These are phyloP conservation scores for Scutellaria baicalensis DNA, from an alignment of 257 asterid genomes.

Conservation along the genomic window DNA sequence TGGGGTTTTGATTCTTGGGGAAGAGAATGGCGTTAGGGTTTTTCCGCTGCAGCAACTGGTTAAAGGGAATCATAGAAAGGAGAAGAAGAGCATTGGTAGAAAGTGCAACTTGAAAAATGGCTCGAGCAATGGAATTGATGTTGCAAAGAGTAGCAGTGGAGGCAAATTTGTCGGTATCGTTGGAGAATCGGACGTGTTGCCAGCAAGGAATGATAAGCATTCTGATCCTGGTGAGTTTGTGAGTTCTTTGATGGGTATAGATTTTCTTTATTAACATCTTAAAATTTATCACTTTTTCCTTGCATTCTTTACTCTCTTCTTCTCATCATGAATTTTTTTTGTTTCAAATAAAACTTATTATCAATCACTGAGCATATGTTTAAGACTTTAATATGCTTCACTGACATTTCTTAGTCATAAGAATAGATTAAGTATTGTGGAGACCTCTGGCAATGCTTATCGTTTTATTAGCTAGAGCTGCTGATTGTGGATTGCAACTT, in stretches of 20 bases:
- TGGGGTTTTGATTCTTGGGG: slow-evolving; percentile 64
- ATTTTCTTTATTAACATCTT: not conserved
- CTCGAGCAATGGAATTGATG: slow-evolving; percentile 25
- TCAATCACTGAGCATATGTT: not conserved
- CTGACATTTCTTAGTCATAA: not conserved
- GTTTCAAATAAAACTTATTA: not conserved
- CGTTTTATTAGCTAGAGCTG: slow-evolving; percentile 39
- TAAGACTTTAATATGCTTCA: not conserved
- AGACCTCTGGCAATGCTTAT: slow-evolving; percentile 26
- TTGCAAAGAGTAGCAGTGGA: slow-evolving; percentile 14
- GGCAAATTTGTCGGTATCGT: slow-evolving; percentile 12
- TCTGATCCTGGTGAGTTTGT: slow-evolving; percentile 47
- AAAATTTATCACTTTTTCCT: not conserved
- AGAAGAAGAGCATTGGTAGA: slow-evolving; percentile 30
- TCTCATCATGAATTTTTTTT: no score
- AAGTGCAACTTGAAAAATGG: slow-evolving; percentile 32
- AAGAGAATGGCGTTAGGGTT: slow-evolving; percentile 75
- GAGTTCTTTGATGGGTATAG: not conserved
- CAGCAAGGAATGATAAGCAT: slow-evolving; percentile 29
- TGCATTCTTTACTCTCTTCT: not conserved
- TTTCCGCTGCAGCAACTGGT: slow-evolving; percentile 49
- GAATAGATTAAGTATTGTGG: slow-evolving; percentile 7
- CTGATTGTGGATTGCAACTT: slow-evolving; percentile 64
- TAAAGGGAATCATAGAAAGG: slow-evolving; percentile 51
- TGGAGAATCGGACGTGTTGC: slow-evolving; percentile 20